Conservation (phyloP, 2,329 filamentous ascomycete genomes). For the Penicillium sp. region DNA sequence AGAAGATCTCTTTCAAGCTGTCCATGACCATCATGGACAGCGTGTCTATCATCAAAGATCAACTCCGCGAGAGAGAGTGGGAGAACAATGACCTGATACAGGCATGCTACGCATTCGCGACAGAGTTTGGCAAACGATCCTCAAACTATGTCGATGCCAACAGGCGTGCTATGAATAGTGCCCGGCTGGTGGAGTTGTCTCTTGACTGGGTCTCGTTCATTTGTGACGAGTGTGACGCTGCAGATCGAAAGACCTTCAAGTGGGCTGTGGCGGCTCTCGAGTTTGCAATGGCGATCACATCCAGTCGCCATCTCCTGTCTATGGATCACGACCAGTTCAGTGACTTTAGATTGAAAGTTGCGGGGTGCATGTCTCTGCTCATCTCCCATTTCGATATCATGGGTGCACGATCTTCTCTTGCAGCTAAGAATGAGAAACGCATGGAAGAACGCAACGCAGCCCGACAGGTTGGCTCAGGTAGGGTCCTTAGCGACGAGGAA, state of each 20-base stretch:
- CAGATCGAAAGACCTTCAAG: conserved; percentile 91
- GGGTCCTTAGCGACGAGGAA: conserved; percentile 75
- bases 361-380: conserved; percentile 92
- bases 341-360: conserved; percentile 78
- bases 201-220: conserved; percentile 98
- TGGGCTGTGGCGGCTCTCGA: conserved; percentile 96
- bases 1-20: conserved; percentile 91
- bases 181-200: conserved; percentile 87
- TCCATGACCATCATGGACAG: conserved; percentile 99
- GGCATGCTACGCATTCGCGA: conserved; percentile 97
- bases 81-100: conserved; percentile 95
- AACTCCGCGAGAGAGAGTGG: conserved; percentile 65
- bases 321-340: conserved; percentile 86
- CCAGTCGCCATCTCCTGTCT: conserved; percentile 86
- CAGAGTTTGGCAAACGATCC: conserved; percentile 93
- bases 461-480: conserved; percentile 72
- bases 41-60: conserved; percentile 84
- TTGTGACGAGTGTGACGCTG: conserved; percentile 91
- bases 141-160: conserved; percentile 95
- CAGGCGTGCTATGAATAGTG: conserved; percentile 91
- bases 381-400: conserved; percentile 99
- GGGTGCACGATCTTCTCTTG: conserved; percentile 88
- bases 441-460: conserved; percentile 76
- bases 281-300: conserved; percentile 95
- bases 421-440: conserved; percentile 86